phyloP scores from a whole-genome alignment of 31 red algal genomes.

The Endocladia muricata region DNA sequence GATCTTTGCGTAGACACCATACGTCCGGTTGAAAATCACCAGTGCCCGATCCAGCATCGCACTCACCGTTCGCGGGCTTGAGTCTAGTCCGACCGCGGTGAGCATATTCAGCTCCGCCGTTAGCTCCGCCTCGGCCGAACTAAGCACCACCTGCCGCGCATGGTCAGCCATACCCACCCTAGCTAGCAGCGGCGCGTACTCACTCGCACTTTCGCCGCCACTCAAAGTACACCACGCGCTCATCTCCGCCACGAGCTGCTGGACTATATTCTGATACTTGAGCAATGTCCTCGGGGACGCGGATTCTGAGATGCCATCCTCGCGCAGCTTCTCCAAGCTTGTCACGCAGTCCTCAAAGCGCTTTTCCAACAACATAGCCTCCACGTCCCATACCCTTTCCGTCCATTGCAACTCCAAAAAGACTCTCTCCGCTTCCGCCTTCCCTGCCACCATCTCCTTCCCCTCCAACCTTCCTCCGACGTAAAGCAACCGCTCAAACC shows the following conservation, averaged over 20 bases:
- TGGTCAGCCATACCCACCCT: conserved; percentile 36
- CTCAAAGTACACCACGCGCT: conserved; percentile 10
- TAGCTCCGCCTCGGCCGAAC: conserved; percentile 28
- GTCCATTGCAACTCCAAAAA: conserved; percentile 42
- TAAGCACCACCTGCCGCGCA: conserved; percentile 31
- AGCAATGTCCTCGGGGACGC: conserved; percentile 11
- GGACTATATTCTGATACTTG: conserved; percentile 21
- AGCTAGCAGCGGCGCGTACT: conserved; percentile 22
- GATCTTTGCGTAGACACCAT: conserved; percentile 33
- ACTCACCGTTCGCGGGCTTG: conserved; percentile 21
- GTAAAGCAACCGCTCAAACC: conserved; percentile 40
- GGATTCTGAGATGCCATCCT: not conserved
- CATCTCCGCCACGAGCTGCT: conserved; percentile 38
- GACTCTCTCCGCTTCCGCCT: conserved; percentile 31
- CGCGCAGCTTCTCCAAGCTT: conserved; percentile 8
- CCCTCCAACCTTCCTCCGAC: not conserved
- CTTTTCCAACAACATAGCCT: conserved; percentile 41
- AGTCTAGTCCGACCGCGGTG: conserved; percentile 10
- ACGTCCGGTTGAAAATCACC: conserved; percentile 27
- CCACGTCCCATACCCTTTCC: conserved; percentile 58
- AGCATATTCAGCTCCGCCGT: conserved; percentile 20
- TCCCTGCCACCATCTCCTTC: not conserved
- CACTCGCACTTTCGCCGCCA: conserved; percentile 18
- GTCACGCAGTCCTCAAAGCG: conserved; percentile 44
- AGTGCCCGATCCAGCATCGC: conserved; percentile 43